A percentile compares a stretch with the other conserved stretches of the same genome.
These are phyloP conservation scores for Dactylellina cionopaga DNA, from an alignment of 2,329 filamentous ascomycete genomes.

Conservation along the genomic window DNA sequence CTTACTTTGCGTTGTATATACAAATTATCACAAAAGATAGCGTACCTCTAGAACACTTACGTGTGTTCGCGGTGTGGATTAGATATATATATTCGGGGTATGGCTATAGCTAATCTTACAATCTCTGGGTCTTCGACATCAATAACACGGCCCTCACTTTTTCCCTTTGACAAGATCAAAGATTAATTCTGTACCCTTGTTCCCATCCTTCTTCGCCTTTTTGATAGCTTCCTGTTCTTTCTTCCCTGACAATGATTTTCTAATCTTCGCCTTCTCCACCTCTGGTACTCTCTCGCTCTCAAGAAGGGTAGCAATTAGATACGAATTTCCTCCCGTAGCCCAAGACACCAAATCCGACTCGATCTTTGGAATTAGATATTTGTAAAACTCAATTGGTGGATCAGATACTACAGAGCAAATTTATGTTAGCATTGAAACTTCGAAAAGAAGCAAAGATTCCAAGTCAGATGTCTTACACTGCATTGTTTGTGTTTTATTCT, in stretches of 20 bases:
- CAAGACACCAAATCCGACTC: conserved; percentile 78
- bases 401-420: conserved; percentile 71
- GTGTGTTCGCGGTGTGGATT: not conserved
- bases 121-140: not conserved
- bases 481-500: conserved; percentile 72
- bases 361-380: conserved; percentile 83
- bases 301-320: conserved; percentile 82
- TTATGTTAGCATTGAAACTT: not conserved
- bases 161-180: conserved; percentile 35
- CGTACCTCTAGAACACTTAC: not conserved
- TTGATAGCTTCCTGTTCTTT: conserved; percentile 67
- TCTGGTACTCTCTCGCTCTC: conserved; percentile 73
- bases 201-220: conserved; percentile 69
- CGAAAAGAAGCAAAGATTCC: not conserved
- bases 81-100: not conserved
- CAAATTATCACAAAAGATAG: conserved; percentile 12
- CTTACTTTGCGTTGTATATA: conserved; percentile 13
- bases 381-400: conserved; percentile 81
- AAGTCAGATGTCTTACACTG: conserved; percentile 34
- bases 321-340: conserved; percentile 86
- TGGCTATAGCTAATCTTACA: conserved; percentile 21
- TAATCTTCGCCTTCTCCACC: conserved; percentile 65
- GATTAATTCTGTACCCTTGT: conserved; percentile 49
- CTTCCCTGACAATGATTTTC: conserved; percentile 61
- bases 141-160: not conserved